Base-by-base conservation (phyloP, 768 basidiomycete genomes). In the Rhizopogon vesiculosus region DNA sequence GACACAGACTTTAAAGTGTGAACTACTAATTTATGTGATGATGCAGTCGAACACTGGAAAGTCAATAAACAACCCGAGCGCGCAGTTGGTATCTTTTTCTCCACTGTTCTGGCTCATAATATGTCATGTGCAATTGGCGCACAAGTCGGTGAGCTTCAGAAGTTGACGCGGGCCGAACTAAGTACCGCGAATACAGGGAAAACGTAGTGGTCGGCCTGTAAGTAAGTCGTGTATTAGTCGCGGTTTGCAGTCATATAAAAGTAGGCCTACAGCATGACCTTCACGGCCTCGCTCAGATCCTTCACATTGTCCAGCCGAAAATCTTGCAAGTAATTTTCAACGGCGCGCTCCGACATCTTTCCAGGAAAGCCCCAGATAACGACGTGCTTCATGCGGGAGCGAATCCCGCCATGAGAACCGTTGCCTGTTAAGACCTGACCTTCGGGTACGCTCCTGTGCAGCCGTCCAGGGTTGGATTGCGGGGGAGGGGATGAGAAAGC, bases 121-220 rank as follows among this genome's bases (percentile, higher is more conserved):
- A 69, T 1, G 80, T 83, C 75, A 83, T 78, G 65, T 93, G 87
- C 44, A 86, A 56, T 39, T 73, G 67, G 49, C 86, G 82, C 18
- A 84, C 84, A 25, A 91, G 69, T 51, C 80, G 81, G 61, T 88
- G 81, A 1, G 91, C 91, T 62, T 91, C 87, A 8, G 86, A 76
- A 16, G 76, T 70, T 0, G 82, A 81, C 2, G 70, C 66, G 52
- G 87, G 68, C 35, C 80, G 81, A 28, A 91, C 74, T 9, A 85
- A 59, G 59, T 79, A 82, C 45, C 81, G 79, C 25, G 84, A 77
- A 59, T 71, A 74, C 55, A 80, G 43, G 6, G 77, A 71, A 60
- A 80, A 83, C 39, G 69, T 63, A 19, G 61, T 62, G 18, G 69
- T 51, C 31, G 74, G 74, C 45, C 77, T 76, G 57, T n/a, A 1